Evolutionary conservation across 106 monocot genomes (phyloP), one percentile per base, ranked within the genome.

Genomic region (Narthecium ossifragum): DNA sequence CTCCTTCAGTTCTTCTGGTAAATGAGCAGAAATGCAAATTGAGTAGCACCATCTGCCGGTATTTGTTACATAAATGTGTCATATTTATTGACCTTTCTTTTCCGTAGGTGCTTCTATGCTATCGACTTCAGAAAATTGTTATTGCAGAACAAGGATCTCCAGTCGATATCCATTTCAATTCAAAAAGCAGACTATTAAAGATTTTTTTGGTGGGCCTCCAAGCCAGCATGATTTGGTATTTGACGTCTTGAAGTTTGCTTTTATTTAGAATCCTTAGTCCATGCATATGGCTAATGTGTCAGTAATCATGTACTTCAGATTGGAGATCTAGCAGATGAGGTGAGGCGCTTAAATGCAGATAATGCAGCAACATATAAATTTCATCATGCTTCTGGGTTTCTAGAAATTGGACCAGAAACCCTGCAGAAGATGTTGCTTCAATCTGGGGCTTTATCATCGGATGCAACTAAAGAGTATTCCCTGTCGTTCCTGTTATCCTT

Each of bases 151-250:
- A 30, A 75, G 62, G 28, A 37, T 90, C 26, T 94, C 75, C 40
- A 51, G 68, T 36, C 75, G 26, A 46, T 94, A 85, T 75, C 89
- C 93, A 33, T 77, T 78, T 76, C 63, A 77, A 29, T 29, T 29
- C 37, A 34, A 65, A 48, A 79, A 77, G 65, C 75, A 78, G 62
- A 70, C 47, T 30, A 31, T 83, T 27, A 53, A 64, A 18, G 89
- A 94, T 3, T 83, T 78, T 77, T 90, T 94, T 78, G 77, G 85
- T 34, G 53, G 64, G 14, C 78, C 74, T 14, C 88, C 82, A 26
- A 15, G 20, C 45, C 45, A 46, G 2, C 13, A 64, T 64, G 40
- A 55, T 55, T 31, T 34, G 88, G 92, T 93, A 84, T 13, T 17
- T 70, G 13, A 12, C 64, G 29, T 10, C 32, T 12, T 50, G 15